These are phyloP conservation scores for Leccinellum albellum DNA, from an alignment of 768 basidiomycete genomes.

Conservation along the genomic window DNA sequence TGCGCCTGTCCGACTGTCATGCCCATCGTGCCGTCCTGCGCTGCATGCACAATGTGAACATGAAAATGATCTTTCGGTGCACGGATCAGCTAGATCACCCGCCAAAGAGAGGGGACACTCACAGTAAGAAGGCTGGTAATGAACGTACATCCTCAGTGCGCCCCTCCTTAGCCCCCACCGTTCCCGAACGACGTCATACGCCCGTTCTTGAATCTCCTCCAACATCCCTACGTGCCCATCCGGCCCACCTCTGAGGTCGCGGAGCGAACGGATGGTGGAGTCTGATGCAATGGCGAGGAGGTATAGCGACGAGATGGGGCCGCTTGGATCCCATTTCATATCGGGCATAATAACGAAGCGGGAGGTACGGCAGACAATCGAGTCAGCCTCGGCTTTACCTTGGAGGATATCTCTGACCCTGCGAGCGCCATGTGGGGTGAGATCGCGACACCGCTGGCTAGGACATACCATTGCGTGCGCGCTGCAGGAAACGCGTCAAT, in stretches of 20 bases:
- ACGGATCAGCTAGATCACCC: background rate
- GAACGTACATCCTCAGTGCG: constrained; percentile 75
- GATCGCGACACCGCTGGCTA: background rate
- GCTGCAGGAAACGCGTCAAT: constrained; percentile 70
- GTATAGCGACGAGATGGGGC: constrained; percentile 67
- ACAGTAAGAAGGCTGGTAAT: constrained; percentile 98
- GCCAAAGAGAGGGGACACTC: constrained; percentile 27
- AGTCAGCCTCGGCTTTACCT: constrained; percentile 70
- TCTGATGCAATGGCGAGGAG: constrained; percentile 75
- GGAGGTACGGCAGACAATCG: constrained; percentile 60
- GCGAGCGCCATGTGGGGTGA: background rate
- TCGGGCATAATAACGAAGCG: constrained; percentile 85
- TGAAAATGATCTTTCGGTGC: constrained; percentile 78
- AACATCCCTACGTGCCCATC: constrained; percentile 64
- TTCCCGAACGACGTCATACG: constrained; percentile 47
- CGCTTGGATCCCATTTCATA: constrained; percentile 92
- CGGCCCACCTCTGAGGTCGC: constrained; percentile 56
- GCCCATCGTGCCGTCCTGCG: constrained; percentile 54
- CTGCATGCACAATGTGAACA: constrained; percentile 83
- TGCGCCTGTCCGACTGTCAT: constrained; percentile 90
- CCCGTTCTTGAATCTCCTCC: constrained; percentile 55
- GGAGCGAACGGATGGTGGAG: constrained; percentile 59
- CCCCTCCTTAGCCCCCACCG: constrained; percentile 65
- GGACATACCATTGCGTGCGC: constrained; percentile 75
- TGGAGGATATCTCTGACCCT: constrained; percentile 87